Evolutionary conservation across 1,139 yeast genomes (phyloP).

Genomic region (Saccharomyces pastorianus): DNA sequence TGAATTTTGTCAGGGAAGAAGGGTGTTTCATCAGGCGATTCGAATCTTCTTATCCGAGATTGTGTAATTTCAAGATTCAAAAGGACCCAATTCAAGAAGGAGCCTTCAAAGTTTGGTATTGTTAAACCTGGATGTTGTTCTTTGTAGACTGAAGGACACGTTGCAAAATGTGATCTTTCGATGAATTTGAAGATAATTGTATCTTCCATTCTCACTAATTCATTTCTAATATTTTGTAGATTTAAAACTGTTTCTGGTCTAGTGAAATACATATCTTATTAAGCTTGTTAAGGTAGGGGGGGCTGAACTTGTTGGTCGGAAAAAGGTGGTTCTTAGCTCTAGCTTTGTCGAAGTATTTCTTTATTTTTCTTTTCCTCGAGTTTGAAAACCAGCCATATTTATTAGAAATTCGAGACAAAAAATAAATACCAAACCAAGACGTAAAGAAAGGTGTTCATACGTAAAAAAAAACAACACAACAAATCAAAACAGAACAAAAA

Average conservation of each 20-base stretch:
- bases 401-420: too few species aligned
- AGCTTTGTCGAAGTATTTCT: too few species aligned
- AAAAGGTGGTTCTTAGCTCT: too few species aligned
- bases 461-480: too few species aligned
- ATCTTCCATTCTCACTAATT: slow-evolving; percentile 89
- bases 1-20: slow-evolving; percentile 67
- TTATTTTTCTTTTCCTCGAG: too few species aligned
- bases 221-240: slow-evolving; percentile 71
- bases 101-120: slow-evolving; percentile 65
- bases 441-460: too few species aligned
- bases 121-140: slow-evolving; percentile 40
- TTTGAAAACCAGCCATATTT: too few species aligned
- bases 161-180: slow-evolving; percentile 82
- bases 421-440: too few species aligned
- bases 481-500: too few species aligned
- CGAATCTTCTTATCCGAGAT: slow-evolving; percentile 79
- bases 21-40: slow-evolving; percentile 91
- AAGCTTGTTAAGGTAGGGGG: neutral
- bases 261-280: slow-evolving; percentile 65
- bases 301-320: neutral
- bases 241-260: slow-evolving; percentile 78
- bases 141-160: slow-evolving; percentile 68
- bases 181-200: slow-evolving; percentile 86
- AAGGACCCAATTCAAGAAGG: slow-evolving; percentile 81
- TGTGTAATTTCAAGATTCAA: slow-evolving; percentile 70